Evolutionary conservation across 495 filamentous ascomycete species (phyloP).

Genomic region (Corynascus novoguineensis): DNA sequence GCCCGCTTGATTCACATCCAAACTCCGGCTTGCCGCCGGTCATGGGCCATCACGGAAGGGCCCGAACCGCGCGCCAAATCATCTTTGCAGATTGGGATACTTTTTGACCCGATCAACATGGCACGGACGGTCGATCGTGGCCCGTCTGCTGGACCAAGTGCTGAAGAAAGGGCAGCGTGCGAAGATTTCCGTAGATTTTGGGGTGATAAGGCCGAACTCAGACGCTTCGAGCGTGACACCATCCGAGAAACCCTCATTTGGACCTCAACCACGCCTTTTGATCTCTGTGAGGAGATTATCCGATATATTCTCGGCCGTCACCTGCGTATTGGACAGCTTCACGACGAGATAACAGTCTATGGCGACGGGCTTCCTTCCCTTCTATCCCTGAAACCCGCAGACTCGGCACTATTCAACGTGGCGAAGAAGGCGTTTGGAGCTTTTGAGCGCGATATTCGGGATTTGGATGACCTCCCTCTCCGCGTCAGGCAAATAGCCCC

Average conservation of each 20-base stretch:
- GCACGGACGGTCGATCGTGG: constrained; percentile 77
- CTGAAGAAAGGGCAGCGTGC: constrained; percentile 68
- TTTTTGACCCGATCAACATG: constrained; percentile 65
- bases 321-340: constrained; percentile 38
- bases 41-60: constrained; percentile 39
- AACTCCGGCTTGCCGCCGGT: constrained; percentile 28
- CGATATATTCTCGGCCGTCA: constrained; percentile 65
- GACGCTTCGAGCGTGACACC: constrained; percentile 67
- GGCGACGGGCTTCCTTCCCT: constrained; percentile 58
- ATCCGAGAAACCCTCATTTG: constrained; percentile 80
- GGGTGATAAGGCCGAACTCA: constrained; percentile 67
- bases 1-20: constrained; percentile 58
- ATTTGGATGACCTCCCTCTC: constrained; percentile 73
- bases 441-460: constrained; percentile 67
- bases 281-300: constrained; percentile 74
- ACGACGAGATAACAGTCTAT: constrained; percentile 50
- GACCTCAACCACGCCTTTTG: constrained; percentile 53
- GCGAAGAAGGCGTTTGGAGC: constrained; percentile 55
- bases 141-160: constrained; percentile 50
- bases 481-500: constrained; percentile 71
- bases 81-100: constrained; percentile 56
- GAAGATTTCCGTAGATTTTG: constrained; percentile 67
- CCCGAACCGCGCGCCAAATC: constrained; percentile 20
- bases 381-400: constrained; percentile 43
- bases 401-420: constrained; percentile 48